These are phyloP conservation scores for Ordospora colligata DNA, from an alignment of 371 early-diverging fungal genomes.

Conservation along the genomic window DNA sequence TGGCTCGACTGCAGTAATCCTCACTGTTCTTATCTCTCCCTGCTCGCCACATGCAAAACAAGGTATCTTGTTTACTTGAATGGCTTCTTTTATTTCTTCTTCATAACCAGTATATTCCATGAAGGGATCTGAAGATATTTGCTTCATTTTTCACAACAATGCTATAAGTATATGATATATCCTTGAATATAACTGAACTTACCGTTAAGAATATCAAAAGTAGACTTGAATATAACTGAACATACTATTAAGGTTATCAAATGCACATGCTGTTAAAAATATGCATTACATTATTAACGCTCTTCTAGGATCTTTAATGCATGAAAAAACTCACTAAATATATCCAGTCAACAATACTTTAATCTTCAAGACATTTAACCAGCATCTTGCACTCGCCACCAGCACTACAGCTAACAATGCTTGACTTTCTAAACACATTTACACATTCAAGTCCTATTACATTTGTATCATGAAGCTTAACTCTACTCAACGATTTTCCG, in stretches of 20 bases:
- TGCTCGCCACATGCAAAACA: not conserved
- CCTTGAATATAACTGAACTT: too few relatives aligned
- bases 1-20: constrained; percentile 1
- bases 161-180: too few relatives aligned
- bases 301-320: too few relatives aligned
- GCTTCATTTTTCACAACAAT: too few relatives aligned
- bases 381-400: not conserved
- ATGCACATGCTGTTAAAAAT: too few relatives aligned
- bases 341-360: not conserved
- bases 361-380: constrained; percentile 5
- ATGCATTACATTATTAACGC: too few relatives aligned
- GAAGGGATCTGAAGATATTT: not conserved
- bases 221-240: too few relatives aligned
- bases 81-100: not conserved
- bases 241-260: too few relatives aligned
- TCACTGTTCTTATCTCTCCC: not conserved
- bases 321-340: not conserved
- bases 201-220: too few relatives aligned
- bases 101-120: not conserved
- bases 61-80: not conserved
- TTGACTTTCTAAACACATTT: constrained; percentile 13
- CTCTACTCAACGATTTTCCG: not conserved
- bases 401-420: constrained; percentile 5
- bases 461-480: not conserved
- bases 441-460: not conserved